Evolutionary conservation across 192 early-diverging fungal species (phyloP).

Genomic region (Coemansia reversa): DNA sequence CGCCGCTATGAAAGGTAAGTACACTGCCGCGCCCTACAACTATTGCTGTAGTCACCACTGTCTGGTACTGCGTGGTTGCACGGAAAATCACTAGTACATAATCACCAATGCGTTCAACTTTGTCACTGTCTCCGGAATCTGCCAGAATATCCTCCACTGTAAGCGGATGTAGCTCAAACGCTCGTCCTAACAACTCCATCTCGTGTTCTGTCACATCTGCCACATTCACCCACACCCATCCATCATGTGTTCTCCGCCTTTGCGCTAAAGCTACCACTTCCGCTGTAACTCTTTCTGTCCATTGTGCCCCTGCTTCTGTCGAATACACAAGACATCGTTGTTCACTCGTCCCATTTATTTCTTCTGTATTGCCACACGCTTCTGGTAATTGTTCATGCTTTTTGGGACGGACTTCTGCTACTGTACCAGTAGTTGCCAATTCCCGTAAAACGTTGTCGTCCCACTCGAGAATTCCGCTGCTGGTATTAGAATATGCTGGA

Average conservation of each 20-base stretch:
- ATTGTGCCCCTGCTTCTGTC: too few relatives aligned
- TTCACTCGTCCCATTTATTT: too few relatives aligned
- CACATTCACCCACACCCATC: constrained; percentile 65
- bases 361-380: too few relatives aligned
- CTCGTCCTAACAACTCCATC: constrained; percentile 56
- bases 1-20: constrained; percentile 10
- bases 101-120: constrained; percentile 10
- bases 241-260: background rate
- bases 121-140: constrained; percentile 42
- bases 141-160: constrained; percentile 87
- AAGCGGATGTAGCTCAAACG: constrained; percentile 82
- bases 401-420: too few relatives aligned
- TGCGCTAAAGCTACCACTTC: too few relatives aligned
- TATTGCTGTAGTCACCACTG: constrained; percentile 1
- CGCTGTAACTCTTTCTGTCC: too few relatives aligned
- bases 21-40: background rate
- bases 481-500: too few relatives aligned
- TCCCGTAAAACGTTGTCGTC: too few relatives aligned
- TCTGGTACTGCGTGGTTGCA: constrained; percentile 6
- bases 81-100: constrained; percentile 8
- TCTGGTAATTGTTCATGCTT: too few relatives aligned
- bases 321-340: too few relatives aligned
- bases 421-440: too few relatives aligned
- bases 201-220: constrained; percentile 62
- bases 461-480: too few relatives aligned